These are phyloP conservation scores for Nakazawaea sp. DNA, from an alignment of 805 yeast species.

Conservation along the genomic window DNA sequence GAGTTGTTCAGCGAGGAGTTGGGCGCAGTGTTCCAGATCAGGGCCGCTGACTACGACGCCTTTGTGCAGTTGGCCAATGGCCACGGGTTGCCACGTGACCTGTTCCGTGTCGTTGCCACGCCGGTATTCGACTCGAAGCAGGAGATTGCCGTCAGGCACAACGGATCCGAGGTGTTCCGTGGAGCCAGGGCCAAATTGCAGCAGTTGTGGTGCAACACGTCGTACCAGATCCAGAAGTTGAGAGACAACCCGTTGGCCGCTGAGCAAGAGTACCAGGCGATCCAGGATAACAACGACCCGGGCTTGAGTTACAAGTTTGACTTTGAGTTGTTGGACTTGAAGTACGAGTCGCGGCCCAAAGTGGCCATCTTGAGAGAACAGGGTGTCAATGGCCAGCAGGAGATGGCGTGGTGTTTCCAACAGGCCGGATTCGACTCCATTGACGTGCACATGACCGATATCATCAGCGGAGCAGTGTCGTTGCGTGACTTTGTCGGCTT, in stretches of 20 bases:
- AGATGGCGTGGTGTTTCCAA: slow-evolving; percentile 96
- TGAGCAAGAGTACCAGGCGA: slow-evolving; percentile 72
- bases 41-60: slow-evolving; percentile 39
- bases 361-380: slow-evolving; percentile 97
- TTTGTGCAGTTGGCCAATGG: slow-evolving; percentile 51
- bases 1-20: slow-evolving; percentile 86
- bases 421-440: slow-evolving; percentile 92
- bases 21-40: slow-evolving; percentile 92
- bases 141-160: slow-evolving; percentile 40
- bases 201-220: slow-evolving; percentile 80
- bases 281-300: slow-evolving; percentile 79
- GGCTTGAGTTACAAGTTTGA: slow-evolving; percentile 81
- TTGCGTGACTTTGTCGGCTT: slow-evolving; percentile 82
- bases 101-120: slow-evolving; percentile 59
- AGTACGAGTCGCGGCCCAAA: slow-evolving; percentile 56
- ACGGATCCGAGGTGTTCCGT: slow-evolving; percentile 37
- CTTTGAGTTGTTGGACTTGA: slow-evolving; percentile 49
- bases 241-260: slow-evolving; percentile 94
- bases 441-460: slow-evolving; percentile 96
- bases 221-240: slow-evolving; percentile 81
- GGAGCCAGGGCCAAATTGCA: slow-evolving; percentile 67
- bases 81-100: slow-evolving; percentile 49
- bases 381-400: slow-evolving; percentile 97
- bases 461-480: slow-evolving; percentile 63
- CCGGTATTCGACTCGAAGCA: slow-evolving; percentile 50